phyloP scores from a whole-genome alignment of 768 basidiomycete genomes.

The Russula olivacea region DNA sequence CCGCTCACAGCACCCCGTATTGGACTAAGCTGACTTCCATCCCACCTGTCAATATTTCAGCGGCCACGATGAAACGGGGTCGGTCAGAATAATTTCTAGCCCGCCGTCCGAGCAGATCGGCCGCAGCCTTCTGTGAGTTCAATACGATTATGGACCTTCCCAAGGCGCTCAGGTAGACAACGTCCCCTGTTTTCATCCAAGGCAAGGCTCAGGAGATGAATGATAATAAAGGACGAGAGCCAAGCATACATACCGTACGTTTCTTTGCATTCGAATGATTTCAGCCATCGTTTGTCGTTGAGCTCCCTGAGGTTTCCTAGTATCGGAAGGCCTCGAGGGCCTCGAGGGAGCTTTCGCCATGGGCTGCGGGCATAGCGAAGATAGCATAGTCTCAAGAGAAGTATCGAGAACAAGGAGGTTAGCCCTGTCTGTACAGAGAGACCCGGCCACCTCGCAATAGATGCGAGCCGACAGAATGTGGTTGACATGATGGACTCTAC shows the following conservation, averaged over 20 bases:
- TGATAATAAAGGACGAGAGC: not conserved
- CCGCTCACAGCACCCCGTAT: constrained; percentile 19
- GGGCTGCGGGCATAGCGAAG: constrained; percentile 17
- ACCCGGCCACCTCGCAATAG: not conserved
- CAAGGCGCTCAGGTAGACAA: constrained; percentile 44
- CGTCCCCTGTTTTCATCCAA: constrained; percentile 24
- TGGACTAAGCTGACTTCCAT: constrained; percentile 20
- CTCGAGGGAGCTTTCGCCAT: constrained; percentile 24
- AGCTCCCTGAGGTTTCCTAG: constrained; percentile 20
- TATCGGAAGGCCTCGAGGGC: constrained; percentile 19
- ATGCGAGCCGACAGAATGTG: not conserved
- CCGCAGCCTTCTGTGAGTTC: constrained; percentile 39
- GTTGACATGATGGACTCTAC: constrained; percentile 16
- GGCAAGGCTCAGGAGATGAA: not conserved
- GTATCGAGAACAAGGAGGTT: not conserved
- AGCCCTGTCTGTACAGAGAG: not conserved
- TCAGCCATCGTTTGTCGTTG: constrained; percentile 21
- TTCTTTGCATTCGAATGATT: constrained; percentile 13
- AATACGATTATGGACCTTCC: constrained; percentile 44
- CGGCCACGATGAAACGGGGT: constrained; percentile 31
- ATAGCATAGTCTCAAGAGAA: constrained; percentile 1
- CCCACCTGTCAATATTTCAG: constrained; percentile 22
- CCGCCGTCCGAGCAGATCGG: constrained; percentile 44
- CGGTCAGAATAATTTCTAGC: constrained; percentile 48
- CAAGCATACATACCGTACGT: constrained; percentile 15